Evolutionary conservation across 208 protist species (phyloP), one percentile per base, ranked within the genome.

Genomic region (Strigomonas culicis): DNA sequence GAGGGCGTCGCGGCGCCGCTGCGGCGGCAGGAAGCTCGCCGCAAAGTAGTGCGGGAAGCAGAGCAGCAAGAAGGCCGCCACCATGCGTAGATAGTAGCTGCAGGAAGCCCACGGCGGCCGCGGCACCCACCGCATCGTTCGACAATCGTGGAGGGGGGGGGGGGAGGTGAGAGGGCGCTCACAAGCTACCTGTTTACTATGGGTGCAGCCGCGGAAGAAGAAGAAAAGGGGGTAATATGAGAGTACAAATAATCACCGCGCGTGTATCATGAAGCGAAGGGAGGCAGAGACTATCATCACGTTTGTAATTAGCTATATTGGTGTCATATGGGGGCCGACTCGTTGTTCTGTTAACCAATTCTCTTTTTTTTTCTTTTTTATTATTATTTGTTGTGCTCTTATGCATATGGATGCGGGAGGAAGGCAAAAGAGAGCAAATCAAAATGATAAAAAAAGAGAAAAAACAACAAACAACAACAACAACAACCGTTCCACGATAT

Each of bases 1-100:
- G 8, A 44, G 39, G 39, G 39, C 39, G 39, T 4, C 39, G 8
- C 11, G 39, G 39, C 39, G 39, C 10, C 15, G 39, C 39, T 44
- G 39, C 39, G 8, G 39, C 15, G 82, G 82, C 49, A 93, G 70
- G 60, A 90, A 82, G 28, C 41, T 55, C 1, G 86, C 68, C 10
- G 82, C 77, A 31, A 84, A 83, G 75, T 79, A 86, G 58, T 87
- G 80, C 11, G 66, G 59, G 31, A 84, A 41, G 13, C 63, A n/a
- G 15, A 90, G 64, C 31, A 88, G 65, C 25, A 86, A 46, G 47
- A 86, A 82, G 24, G 73, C 75, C 11, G 79, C 76, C 25, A 81
- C 30, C 70, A 81, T 75, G 60, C 78, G 70, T 6, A 79, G 43
- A 25, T 77, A 76, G 67, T 68, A 75, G 13, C 72, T 68, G 13